A percentile compares a stretch with the other conserved stretches of the same genome.
These are phyloP conservation scores for Xylariaceae sp. DNA, from an alignment of 2,329 filamentous ascomycete species.

Conservation along the genomic window DNA sequence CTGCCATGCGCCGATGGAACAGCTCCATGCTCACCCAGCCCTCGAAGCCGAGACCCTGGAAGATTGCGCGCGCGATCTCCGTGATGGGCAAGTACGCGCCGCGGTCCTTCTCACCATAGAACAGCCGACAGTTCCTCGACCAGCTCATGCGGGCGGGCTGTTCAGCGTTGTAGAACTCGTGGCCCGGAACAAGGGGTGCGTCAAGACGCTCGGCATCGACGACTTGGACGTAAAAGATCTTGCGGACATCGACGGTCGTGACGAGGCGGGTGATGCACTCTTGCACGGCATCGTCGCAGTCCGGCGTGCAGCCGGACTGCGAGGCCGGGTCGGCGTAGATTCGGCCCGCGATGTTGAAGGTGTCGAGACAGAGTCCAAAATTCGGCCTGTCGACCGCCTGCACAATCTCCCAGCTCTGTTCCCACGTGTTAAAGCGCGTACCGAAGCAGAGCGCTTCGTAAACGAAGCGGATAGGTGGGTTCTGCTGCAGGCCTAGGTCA, in stretches of 20 bases:
- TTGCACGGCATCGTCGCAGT: constrained; percentile 51
- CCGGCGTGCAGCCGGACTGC: constrained; percentile 43
- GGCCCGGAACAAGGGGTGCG: constrained; percentile 50
- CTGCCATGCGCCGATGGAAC: constrained; percentile 56
- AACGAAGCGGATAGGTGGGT: constrained; percentile 58
- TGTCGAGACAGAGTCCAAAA: constrained; percentile 73
- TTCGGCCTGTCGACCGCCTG: constrained; percentile 60
- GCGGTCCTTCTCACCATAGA: constrained; percentile 58
- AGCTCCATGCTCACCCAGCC: constrained; percentile 70
- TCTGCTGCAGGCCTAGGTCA: constrained; percentile 56
- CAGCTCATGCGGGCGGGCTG: constrained; percentile 68
- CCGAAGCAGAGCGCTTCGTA: constrained; percentile 73
- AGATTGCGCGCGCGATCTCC: constrained; percentile 55
- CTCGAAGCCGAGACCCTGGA: constrained; percentile 58
- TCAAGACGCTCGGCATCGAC: constrained; percentile 64
- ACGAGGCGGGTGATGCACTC: constrained; percentile 52
- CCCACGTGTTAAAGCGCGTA: constrained; percentile 66
- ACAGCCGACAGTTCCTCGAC: constrained; percentile 68
- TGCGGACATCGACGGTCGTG: constrained; percentile 51
- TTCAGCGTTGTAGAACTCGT: constrained; percentile 52
- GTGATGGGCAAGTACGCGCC: constrained; percentile 64
- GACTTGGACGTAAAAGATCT: constrained; percentile 72
- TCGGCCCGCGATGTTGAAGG: constrained; percentile 68
- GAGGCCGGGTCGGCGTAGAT: constrained; percentile 65
- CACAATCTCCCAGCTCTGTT: constrained; percentile 64